Conservation (phyloP, 2,329 filamentous ascomycete species). For the Lachnellula occidentalis region DNA sequence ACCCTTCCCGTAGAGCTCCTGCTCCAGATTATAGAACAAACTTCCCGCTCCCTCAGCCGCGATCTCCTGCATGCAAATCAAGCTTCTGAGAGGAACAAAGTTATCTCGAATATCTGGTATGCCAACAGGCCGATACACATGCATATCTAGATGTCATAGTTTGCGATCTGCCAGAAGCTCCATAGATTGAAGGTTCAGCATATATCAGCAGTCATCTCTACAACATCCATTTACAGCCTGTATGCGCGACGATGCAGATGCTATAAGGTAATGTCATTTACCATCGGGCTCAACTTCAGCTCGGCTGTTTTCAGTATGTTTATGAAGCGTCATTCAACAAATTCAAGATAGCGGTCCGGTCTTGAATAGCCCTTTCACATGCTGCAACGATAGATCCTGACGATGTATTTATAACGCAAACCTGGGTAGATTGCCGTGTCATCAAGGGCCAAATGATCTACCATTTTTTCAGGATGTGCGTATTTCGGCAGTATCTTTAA, state of each 20-base stretch:
- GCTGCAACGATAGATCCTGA: background rate
- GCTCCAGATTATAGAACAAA: constrained; percentile 6
- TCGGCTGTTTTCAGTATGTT: constrained; percentile 13
- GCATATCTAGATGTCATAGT: constrained; percentile 11
- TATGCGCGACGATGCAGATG: background rate
- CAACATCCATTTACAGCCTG: background rate
- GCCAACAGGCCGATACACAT: constrained; percentile 1
- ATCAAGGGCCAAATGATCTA: constrained; percentile 1
- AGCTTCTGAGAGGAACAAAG: constrained; percentile 5
- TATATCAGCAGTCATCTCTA: background rate
- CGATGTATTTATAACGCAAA: background rate
- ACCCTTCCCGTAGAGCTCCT: constrained; percentile 8
- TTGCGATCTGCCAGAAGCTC: constrained; percentile 13
- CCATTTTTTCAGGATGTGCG: background rate
- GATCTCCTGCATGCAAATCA: constrained; percentile 11
- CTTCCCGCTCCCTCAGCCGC: constrained; percentile 10
- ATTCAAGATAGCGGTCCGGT: constrained; percentile 3
- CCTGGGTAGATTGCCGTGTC: constrained; percentile 8
- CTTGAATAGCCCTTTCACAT: constrained; percentile 3
- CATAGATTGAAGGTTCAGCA: constrained; percentile 11
- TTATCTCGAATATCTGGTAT: constrained; percentile 1
- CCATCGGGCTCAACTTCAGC: constrained; percentile 2
- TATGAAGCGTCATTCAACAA: constrained; percentile 13
- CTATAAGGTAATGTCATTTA: background rate
- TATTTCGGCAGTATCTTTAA: background rate